Base-by-base conservation (phyloP, 2,329 filamentous ascomycete species). In the Aspergillus brasiliensis region DNA sequence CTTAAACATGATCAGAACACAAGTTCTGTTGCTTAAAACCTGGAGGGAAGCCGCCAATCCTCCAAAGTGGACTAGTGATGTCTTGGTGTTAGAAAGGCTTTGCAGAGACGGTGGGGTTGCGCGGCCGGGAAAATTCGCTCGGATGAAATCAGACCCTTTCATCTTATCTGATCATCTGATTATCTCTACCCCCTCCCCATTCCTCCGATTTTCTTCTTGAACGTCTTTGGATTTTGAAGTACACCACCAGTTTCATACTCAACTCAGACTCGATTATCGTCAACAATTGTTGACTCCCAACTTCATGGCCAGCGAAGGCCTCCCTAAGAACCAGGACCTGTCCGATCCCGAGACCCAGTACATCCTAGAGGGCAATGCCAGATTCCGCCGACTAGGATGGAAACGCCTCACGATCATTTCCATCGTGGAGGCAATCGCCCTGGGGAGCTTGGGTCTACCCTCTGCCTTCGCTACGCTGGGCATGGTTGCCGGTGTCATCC, bases 341-440 rank as follows among this genome's bases (percentile, higher is more conserved):
- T 31, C 47, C 21, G 56, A 58, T n/a, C 5, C 37, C 15, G 56
- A 58, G n/a, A 58, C 31, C 8, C 56, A 42, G 13, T 42, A 40
- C 6, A 38, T 46, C 3, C 28, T 58, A 8, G n/a, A 44, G 8
- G 52, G 57, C 10, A 51, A 57, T 28, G 53, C 53, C 10, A 65
- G 59, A 31, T 68, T 64, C 42, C 64, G 59, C 28, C 62, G 60
- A 19, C 71, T 82, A 27, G 75, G 82, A 51, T 84, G 82, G 82
- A 81, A 82, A 67, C 75, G 78, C 21, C 70, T 81, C 25, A 81
- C 79, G 2, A 71, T 81, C 31, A 78, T 81, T 59, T 68, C 81
- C 56, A 80, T 82, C 48, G 80, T 82, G 44, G 80, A 82, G 64
- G 79, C 80, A 21, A 81, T 81, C 57, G 78, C 79, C 8, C 73